A percentile compares a stretch with the other conserved stretches of the same genome.
Conservation (phyloP, 257 asterid species). For the Solanum virginianum region DNA sequence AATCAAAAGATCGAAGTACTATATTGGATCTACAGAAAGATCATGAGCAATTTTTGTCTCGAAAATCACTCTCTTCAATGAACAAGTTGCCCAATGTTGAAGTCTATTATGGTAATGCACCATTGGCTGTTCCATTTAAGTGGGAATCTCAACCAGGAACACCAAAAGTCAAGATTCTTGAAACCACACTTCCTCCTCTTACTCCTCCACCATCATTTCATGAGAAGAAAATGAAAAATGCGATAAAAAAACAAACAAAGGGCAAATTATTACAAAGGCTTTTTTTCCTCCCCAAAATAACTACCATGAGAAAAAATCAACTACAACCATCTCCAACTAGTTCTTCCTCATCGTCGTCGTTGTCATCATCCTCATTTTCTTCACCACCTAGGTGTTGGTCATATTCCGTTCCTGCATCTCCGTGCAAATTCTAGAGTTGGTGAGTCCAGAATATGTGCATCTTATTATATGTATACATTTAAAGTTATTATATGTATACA, state of each 20-base stretch:
- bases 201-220: slow-evolving; percentile 31
- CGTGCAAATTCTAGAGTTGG: background rate
- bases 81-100: slow-evolving; percentile 1
- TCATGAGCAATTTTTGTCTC: background rate
- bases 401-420: slow-evolving; percentile 14
- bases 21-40: background rate
- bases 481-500: background rate
- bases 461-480: background rate
- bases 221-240: background rate
- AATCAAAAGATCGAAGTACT: background rate
- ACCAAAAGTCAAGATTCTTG: slow-evolving; percentile 8
- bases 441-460: background rate
- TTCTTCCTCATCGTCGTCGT: background rate
- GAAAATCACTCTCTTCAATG: background rate
- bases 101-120: slow-evolving; percentile 13
- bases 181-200: slow-evolving; percentile 21
- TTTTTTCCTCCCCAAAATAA: slow-evolving; percentile 12
- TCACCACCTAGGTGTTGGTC: slow-evolving; percentile 7
- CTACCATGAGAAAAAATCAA: background rate
- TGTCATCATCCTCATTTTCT: background rate
- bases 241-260: background rate
- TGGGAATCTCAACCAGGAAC: slow-evolving; percentile 35
- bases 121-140: slow-evolving; percentile 17
- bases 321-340: background rate
- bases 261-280: background rate